Evolutionary conservation across 129 eudicot genomes (phyloP).

Genomic region (Pittosporum tobira): DNA sequence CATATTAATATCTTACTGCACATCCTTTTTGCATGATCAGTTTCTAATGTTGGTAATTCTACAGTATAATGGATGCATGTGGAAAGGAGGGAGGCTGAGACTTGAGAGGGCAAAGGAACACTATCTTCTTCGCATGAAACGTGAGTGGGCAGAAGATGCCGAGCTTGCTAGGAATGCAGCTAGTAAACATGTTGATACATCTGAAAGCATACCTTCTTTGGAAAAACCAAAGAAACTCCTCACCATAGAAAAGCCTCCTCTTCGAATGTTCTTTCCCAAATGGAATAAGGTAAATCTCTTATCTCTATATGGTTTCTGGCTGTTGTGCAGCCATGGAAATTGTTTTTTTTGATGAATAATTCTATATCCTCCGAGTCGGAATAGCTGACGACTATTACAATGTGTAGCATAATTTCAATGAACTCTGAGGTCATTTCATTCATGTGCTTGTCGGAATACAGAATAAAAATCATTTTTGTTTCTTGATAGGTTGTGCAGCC

Average conservation of each 20-base stretch:
- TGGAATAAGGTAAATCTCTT: constrained; percentile 54
- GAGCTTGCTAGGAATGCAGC: constrained; percentile 26
- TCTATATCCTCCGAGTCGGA: no score
- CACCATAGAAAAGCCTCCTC: constrained; percentile 39
- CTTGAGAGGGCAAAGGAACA: constrained; percentile 95
- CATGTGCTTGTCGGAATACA: no score
- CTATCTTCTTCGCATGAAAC: constrained; percentile 55
- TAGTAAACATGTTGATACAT: constrained; percentile 16
- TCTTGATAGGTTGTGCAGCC: not conserved
- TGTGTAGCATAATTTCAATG: no score
- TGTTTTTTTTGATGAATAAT: no score
- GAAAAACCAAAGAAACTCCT: constrained; percentile 33
- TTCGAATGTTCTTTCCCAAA: constrained; percentile 69
- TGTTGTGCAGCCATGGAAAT: not conserved
- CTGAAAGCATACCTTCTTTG: constrained; percentile 22
- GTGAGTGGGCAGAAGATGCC: constrained; percentile 73
- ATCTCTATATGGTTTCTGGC: not conserved
- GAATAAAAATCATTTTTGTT: no score
- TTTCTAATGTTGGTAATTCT: not conserved
- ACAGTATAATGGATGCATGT: constrained; percentile 95
- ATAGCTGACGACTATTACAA: no score
- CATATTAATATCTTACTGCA: not conserved
- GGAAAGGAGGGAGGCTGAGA: constrained; percentile 88
- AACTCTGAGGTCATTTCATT: no score
- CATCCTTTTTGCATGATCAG: not conserved